Conservation (phyloP, 2,329 filamentous ascomycete genomes). For the Immersiporthe knoxdaviesiana region DNA sequence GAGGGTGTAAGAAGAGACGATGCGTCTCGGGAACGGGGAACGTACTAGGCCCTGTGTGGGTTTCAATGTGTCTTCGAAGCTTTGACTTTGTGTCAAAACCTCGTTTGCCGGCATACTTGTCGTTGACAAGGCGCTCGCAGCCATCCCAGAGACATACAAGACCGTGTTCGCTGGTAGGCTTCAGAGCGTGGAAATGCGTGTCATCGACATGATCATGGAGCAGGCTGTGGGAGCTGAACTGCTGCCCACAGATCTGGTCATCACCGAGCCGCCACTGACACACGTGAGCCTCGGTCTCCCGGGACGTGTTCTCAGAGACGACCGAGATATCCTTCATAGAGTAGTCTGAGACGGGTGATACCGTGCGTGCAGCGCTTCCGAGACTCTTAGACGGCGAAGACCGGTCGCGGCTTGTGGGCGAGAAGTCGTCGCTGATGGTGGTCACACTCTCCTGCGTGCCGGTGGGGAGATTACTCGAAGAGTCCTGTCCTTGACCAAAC, state of each 20-base stretch:
- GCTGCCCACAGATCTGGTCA: conserved; percentile 14
- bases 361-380: background rate
- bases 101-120: conserved; percentile 46
- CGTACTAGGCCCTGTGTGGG: conserved; percentile 64
- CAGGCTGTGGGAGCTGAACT: conserved; percentile 16
- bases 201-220: conserved; percentile 29
- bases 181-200: conserved; percentile 26
- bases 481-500: background rate
- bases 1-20: background rate
- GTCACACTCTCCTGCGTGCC: background rate
- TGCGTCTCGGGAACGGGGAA: conserved; percentile 30
- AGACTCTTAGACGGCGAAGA: conserved; percentile 5
- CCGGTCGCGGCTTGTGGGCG: background rate
- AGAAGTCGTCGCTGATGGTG: background rate
- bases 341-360: conserved; percentile 6
- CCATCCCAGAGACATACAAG: conserved; percentile 24
- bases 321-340: conserved; percentile 7
- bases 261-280: conserved; percentile 20
- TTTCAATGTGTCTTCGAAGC: conserved; percentile 66
- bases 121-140: conserved; percentile 53
- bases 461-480: background rate
- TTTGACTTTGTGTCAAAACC: conserved; percentile 65
- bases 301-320: conserved; percentile 1
- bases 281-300: background rate
- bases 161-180: conserved; percentile 21